phyloP scores from a whole-genome alignment of 1,284 basidiomycete species.

The Moniliella sp. region DNA sequence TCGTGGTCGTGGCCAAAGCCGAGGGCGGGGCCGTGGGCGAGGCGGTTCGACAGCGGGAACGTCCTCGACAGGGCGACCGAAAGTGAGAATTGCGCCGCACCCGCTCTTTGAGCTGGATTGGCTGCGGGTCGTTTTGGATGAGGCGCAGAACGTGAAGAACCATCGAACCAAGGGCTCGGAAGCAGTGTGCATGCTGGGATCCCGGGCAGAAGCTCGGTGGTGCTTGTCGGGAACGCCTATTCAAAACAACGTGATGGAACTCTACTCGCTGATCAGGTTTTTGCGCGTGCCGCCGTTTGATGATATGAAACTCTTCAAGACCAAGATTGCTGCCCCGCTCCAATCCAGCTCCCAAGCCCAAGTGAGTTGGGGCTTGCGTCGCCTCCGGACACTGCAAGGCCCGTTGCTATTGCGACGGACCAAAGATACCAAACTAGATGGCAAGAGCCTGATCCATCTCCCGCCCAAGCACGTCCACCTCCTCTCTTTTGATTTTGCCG shows the following conservation, averaged over 20 bases:
- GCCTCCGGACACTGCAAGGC: constrained; percentile 51
- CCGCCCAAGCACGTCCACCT: constrained; percentile 54
- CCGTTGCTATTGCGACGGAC: constrained; percentile 72
- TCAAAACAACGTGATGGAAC: constrained; percentile 70
- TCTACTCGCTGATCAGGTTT: constrained; percentile 74
- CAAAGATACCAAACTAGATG: constrained; percentile 52
- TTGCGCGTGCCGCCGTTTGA: constrained; percentile 62
- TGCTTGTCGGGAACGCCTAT: constrained; percentile 35
- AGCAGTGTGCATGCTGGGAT: constrained; percentile 52
- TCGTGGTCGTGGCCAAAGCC: background rate
- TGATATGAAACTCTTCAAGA: constrained; percentile 56
- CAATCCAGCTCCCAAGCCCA: constrained; percentile 14
- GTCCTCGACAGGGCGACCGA: no score
- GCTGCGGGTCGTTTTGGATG: constrained; percentile 70
- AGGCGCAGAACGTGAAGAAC: constrained; percentile 95
- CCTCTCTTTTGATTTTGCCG: constrained; percentile 39
- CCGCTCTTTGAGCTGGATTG: constrained; percentile 61
- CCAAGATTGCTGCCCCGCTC: constrained; percentile 57
- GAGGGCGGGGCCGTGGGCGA: background rate
- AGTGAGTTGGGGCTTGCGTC: constrained; percentile 25
- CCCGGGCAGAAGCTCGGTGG: constrained; percentile 20
- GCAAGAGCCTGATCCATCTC: constrained; percentile 62
- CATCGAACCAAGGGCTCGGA: constrained; percentile 53
- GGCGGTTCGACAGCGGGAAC: background rate
- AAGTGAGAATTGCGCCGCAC: background rate